phyloP scores from a whole-genome alignment of 345 rosid species.

The Bruguiera sexangula region DNA sequence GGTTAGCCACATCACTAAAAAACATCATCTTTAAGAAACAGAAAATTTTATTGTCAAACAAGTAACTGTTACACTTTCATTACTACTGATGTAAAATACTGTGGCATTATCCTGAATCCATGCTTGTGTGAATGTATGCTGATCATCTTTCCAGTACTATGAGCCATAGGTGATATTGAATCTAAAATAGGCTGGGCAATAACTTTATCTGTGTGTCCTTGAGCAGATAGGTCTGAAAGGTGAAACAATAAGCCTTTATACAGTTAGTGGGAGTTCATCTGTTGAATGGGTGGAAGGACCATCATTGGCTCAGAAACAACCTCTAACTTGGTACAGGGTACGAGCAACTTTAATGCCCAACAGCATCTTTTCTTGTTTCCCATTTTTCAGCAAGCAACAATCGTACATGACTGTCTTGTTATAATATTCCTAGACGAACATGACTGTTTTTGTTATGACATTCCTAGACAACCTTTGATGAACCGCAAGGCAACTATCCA shows the following conservation, averaged over 20 bases:
- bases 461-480: conserved; percentile 58
- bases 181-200: background rate
- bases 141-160: background rate
- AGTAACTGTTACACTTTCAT: background rate
- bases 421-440: background rate
- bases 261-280: conserved; percentile 27
- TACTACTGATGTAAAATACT: background rate
- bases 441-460: background rate
- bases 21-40: too few species aligned
- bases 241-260: conserved; percentile 23
- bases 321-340: conserved; percentile 36
- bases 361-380: background rate
- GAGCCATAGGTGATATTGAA: background rate
- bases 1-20: too few species aligned
- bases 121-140: background rate
- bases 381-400: background rate
- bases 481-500: conserved; percentile 65
- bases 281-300: conserved; percentile 29
- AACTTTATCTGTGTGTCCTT: conserved; percentile 3
- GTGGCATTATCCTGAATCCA: background rate
- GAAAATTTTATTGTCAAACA: background rate
- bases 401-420: background rate
- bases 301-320: conserved; percentile 20
- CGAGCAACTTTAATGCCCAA: background rate
- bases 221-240: conserved; percentile 35